phyloP scores from a whole-genome alignment of 331 rosid species.

The Pyrus hybrid region DNA sequence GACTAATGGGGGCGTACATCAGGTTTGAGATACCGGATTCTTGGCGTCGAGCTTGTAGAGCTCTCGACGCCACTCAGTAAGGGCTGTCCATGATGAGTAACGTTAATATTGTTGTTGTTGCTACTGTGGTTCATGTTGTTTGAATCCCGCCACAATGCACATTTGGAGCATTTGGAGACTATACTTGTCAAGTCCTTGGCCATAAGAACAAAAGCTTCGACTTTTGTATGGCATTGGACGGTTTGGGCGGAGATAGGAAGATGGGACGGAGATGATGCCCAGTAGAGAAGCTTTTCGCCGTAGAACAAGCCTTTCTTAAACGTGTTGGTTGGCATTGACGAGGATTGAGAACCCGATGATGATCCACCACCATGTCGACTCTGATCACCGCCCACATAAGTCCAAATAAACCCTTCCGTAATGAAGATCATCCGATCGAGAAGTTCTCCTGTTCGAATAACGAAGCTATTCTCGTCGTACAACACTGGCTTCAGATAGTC shows the following conservation, averaged over 20 bases:
- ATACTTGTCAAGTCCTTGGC: conserved; percentile 4
- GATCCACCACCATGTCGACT: not conserved
- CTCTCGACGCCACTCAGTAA: not conserved
- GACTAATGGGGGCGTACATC: not conserved
- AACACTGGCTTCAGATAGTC: not conserved
- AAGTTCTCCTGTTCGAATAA: not conserved
- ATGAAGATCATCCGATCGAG: conserved; percentile 8
- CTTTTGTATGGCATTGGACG: conserved; percentile 14
- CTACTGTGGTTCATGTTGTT: too few species aligned
- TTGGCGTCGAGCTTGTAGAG: not conserved
- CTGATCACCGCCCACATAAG: not conserved
- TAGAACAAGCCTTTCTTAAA: conserved; percentile 1
- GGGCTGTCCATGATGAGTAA: not conserved
- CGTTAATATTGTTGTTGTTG: not conserved
- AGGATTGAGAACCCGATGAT: not conserved
- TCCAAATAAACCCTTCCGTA: conserved; percentile 14
- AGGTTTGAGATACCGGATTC: not conserved
- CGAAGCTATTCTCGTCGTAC: not conserved
- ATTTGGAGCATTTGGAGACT: not conserved
- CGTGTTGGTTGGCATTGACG: not conserved
- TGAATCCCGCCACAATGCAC: not conserved
- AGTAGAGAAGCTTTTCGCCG: conserved; percentile 15
- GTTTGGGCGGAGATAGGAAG: not conserved
- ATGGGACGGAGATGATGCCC: not conserved
- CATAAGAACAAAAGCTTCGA: conserved; percentile 17